Percentiles rank a stretch among this genome's conserved stretches.
These are phyloP conservation scores for Coemansia sp. DNA, from an alignment of 192 early-diverging fungal species.

Conservation along the genomic window DNA sequence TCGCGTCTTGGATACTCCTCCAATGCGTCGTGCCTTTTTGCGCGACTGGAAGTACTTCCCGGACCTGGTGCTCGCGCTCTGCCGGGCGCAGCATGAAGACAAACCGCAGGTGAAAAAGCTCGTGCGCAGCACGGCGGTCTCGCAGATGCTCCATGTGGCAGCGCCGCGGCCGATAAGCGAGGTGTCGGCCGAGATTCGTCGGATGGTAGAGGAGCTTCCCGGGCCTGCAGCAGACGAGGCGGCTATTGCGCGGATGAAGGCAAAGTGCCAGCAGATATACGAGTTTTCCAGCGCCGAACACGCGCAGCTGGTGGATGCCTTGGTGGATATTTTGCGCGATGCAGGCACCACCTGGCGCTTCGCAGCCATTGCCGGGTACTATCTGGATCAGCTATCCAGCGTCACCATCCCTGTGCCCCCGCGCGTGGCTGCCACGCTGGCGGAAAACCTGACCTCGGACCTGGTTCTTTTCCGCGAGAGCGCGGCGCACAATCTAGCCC, in stretches of 20 bases:
- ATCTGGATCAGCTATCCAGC: constrained; percentile 69
- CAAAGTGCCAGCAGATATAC: constrained; percentile 5
- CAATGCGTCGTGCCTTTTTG: constrained; percentile 20
- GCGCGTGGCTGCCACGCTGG: constrained; percentile 56
- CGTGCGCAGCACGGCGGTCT: constrained; percentile 31
- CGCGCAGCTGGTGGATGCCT: constrained; percentile 22
- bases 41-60: constrained; percentile 41
- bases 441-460: constrained; percentile 64
- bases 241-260: constrained; percentile 1
- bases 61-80: constrained; percentile 33
- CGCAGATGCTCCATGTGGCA: constrained; percentile 22
- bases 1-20: constrained; percentile 23
- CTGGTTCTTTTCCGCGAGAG: constrained; percentile 68
- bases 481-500: constrained; percentile 57
- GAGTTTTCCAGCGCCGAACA: constrained; percentile 21
- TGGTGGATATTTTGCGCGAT: constrained; percentile 61
- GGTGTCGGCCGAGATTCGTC: neutral
- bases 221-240: neutral
- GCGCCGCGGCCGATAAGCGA: constrained; percentile 17
- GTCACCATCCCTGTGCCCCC: constrained; percentile 57
- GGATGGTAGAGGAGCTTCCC: constrained; percentile 5
- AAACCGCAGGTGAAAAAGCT: constrained; percentile 47
- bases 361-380: constrained; percentile 72
- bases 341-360: constrained; percentile 78
- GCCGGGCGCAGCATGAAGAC: constrained; percentile 50